A percentile compares a stretch with the other conserved stretches of the same genome.
Conservation (phyloP, 768 basidiomycete species). For the Cystobasidium ongulense region DNA sequence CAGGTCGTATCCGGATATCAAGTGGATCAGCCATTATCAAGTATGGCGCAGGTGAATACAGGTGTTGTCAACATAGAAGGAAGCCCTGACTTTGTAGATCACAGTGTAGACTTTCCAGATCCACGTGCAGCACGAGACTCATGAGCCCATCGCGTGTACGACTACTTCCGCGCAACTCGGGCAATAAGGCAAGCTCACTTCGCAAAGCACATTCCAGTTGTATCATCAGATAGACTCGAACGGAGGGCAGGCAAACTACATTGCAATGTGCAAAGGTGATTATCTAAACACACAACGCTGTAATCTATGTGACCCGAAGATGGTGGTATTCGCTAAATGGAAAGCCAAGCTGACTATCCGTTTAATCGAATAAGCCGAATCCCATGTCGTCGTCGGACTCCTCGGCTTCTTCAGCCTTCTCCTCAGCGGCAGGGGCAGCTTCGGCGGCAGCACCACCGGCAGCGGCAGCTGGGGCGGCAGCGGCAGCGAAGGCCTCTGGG, state of each 20-base stretch:
- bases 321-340: not conserved
- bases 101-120: no score
- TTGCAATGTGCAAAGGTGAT: not conserved
- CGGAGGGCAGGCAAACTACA: not conserved
- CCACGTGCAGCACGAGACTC: no score
- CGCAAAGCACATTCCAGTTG: no score
- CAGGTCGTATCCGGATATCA: constrained; percentile 9
- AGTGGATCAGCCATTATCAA: not conserved
- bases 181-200: no score
- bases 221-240: no score
- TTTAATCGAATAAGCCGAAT: constrained; percentile 94
- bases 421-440: constrained; percentile 51
- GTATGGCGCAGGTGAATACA: no score
- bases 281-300: not conserved
- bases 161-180: no score
- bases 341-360: not conserved
- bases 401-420: constrained; percentile 64
- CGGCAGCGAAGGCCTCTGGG: constrained; percentile 91
- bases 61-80: no score
- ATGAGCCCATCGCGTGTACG: no score
- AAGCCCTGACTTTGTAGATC: no score
- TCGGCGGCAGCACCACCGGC: constrained; percentile 56
- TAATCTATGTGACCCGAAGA: not conserved
- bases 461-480: constrained; percentile 57
- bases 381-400: constrained; percentile 98